Percentiles rank a stretch among this genome's conserved stretches.
These are phyloP conservation scores for Celoporthe dispersa DNA, from an alignment of 2,329 filamentous ascomycete species.

Conservation along the genomic window DNA sequence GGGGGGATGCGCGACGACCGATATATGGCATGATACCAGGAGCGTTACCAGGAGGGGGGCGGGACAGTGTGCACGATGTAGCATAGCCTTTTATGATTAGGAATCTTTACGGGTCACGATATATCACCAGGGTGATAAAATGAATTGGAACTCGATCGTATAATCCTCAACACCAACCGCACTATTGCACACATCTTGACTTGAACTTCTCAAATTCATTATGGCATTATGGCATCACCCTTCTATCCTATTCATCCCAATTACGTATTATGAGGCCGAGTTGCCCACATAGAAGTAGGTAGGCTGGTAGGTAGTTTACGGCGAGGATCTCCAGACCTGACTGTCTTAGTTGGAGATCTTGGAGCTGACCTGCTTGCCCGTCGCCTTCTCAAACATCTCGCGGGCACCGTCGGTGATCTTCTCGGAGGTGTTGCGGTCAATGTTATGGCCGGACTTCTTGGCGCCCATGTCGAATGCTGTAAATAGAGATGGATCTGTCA, in stretches of 20 bases:
- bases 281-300: not conserved
- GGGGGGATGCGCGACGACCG: not conserved
- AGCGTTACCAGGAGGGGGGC: not conserved
- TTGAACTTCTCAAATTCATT: not conserved
- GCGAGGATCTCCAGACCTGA: no score
- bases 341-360: conserved; percentile 41
- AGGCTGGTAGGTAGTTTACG: not conserved
- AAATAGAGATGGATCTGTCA: not conserved
- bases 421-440: conserved; percentile 34
- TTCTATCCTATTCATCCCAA: not conserved
- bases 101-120: not conserved
- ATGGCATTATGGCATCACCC: not conserved
- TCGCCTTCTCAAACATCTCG: conserved; percentile 43
- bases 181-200: no score
- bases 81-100: not conserved
- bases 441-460: conserved; percentile 35
- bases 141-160: not conserved
- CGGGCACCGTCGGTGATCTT: conserved; percentile 43
- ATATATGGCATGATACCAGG: not conserved
- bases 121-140: not conserved
- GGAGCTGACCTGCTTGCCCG: conserved; percentile 44
- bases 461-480: conserved; percentile 37
- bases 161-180: not conserved
- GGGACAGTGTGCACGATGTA: not conserved
- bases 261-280: not conserved